Conservation (phyloP, 176 grass and related monocot species). For the Rhipidocladum racemiflorum region DNA sequence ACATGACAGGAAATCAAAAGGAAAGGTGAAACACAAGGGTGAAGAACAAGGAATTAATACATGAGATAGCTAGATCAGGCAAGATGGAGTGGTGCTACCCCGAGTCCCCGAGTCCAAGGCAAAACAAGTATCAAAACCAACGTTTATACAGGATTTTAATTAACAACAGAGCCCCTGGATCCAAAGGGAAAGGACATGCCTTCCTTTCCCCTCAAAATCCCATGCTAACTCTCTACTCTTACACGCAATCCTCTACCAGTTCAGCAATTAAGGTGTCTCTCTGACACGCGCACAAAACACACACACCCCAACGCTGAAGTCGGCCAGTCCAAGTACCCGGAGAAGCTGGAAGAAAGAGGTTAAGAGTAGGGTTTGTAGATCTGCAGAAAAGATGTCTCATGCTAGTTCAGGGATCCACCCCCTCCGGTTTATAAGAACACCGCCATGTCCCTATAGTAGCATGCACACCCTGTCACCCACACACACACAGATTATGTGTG, state of each 20-base stretch:
- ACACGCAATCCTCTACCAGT: not conserved
- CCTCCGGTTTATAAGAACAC: constrained; percentile 42
- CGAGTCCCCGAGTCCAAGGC: not conserved
- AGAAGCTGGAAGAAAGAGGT: constrained; percentile 50
- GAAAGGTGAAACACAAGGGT: not conserved
- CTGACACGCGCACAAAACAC: constrained; percentile 31
- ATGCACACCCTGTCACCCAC: not conserved
- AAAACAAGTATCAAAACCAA: constrained; percentile 25
- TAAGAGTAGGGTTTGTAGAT: constrained; percentile 53
- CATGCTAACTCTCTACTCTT: constrained; percentile 13
- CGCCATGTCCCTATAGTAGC: constrained; percentile 41
- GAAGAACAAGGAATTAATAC: not conserved
- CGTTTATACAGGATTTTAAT: not conserved
- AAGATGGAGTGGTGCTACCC: not conserved
- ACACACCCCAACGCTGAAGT: constrained; percentile 19
- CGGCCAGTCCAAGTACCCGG: constrained; percentile 27
- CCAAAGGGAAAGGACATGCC: constrained; percentile 45
- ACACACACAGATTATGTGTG: not conserved
- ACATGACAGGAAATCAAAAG: not conserved
- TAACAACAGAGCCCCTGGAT: constrained; percentile 6
- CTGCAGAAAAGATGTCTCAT: constrained; percentile 35
- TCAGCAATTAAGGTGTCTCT: constrained; percentile 23
- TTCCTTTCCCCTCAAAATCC: constrained; percentile 24
- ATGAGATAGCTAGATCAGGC: not conserved
- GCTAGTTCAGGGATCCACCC: constrained; percentile 38